Conservation (phyloP, 371 early-diverging fungal genomes). For the Mortierella sp. region DNA sequence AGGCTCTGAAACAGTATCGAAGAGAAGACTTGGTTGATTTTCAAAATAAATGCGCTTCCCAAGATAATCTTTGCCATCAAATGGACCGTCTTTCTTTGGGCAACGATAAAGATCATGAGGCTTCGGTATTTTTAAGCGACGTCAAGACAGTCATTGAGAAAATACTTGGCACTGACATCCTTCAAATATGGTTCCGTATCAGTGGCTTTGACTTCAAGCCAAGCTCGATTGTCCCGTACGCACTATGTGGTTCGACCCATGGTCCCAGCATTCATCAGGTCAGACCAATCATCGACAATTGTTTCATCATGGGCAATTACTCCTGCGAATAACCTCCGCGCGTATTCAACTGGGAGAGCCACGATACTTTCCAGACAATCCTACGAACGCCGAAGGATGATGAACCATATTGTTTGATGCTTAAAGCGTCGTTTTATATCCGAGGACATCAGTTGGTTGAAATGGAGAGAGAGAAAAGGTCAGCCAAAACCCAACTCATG, state of each 20-base stretch:
- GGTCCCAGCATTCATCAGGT: slow-evolving; percentile 9
- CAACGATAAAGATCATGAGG: neutral
- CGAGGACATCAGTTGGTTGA: no score
- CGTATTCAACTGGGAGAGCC: slow-evolving; percentile 12
- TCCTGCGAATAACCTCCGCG: neutral
- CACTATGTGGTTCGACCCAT: slow-evolving; percentile 3
- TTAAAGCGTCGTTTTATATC: no score
- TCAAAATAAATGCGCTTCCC: no score
- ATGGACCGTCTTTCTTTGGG: neutral
- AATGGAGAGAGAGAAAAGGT: no score
- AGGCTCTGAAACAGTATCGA: no score
- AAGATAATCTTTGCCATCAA: neutral
- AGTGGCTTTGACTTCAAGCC: slow-evolving; percentile 20
- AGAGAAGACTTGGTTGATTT: no score
- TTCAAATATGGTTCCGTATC: neutral
- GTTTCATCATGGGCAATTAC: slow-evolving; percentile 5
- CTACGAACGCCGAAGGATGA: no score
- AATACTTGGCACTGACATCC: neutral
- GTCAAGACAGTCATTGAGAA: neutral
- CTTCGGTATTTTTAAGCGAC: neutral
- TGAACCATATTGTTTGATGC: no score
- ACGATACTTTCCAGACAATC: no score
- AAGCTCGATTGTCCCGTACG: slow-evolving; percentile 4
- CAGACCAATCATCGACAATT: slow-evolving; percentile 3
- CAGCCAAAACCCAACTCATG: no score